phyloP scores from a whole-genome alignment of 306 rosid species.

The Cicer bijugum region DNA sequence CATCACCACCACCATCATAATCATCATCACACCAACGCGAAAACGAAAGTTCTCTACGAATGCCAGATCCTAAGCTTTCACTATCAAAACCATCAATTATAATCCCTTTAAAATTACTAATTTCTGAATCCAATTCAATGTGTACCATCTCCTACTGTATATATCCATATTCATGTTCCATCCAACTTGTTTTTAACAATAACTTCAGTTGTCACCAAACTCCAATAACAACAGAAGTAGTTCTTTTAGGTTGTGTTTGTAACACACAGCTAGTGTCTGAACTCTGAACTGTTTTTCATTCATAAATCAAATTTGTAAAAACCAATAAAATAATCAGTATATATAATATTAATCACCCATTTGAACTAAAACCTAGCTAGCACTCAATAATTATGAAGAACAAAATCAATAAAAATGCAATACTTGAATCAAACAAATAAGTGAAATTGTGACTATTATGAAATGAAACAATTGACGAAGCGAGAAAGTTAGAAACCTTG shows the following conservation, averaged over 20 bases:
- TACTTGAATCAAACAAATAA: background rate
- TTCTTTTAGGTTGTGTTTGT: conserved; percentile 28
- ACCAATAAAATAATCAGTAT: conserved; percentile 19
- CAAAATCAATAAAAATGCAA: conserved; percentile 40
- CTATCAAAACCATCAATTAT: conserved; percentile 27
- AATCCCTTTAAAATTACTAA: conserved; percentile 46
- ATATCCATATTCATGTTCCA: conserved; percentile 50
- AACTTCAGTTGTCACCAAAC: conserved; percentile 44
- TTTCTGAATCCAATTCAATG: conserved; percentile 57
- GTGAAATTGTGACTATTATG: background rate
- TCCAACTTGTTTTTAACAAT: conserved; percentile 37
- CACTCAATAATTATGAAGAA: conserved; percentile 7
- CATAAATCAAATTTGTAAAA: conserved; percentile 33
- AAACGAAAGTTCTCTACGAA: conserved; percentile 72
- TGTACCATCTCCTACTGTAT: conserved; percentile 62
- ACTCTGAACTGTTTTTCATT: conserved; percentile 11
- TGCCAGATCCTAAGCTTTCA: conserved; percentile 51
- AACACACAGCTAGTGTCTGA: conserved; percentile 34
- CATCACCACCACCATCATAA: conserved; percentile 61
- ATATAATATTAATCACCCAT: background rate
- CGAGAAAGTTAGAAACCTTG: conserved; percentile 34
- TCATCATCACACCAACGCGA: conserved; percentile 66
- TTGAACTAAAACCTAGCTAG: conserved; percentile 35
- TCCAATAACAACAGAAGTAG: conserved; percentile 30
- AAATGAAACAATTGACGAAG: background rate